Percentiles rank a stretch among this genome's conserved stretches.
Evolutionary conservation across 1,284 basidiomycete genomes (phyloP).

Genomic region (Boletus sp.): DNA sequence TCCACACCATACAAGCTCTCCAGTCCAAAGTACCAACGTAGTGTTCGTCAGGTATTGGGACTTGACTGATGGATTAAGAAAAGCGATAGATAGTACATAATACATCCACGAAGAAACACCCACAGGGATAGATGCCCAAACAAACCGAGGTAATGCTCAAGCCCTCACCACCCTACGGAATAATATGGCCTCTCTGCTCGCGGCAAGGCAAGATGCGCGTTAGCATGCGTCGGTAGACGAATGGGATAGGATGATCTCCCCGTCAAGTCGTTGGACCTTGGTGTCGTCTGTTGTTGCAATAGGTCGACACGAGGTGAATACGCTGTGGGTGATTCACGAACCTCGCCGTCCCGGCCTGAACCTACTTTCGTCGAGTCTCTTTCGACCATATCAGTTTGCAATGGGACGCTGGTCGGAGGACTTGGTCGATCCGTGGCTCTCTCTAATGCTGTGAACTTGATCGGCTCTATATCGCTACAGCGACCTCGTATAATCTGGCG

Average conservation of each 20-base stretch:
- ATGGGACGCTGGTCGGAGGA: constrained; percentile 4
- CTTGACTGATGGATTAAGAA: no score
- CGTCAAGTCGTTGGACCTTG: constrained; percentile 1
- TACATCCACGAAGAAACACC: no score
- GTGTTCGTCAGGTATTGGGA: no score
- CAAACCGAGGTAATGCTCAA: no score
- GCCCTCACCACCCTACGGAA: constrained; percentile 15
- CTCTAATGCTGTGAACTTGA: constrained; percentile 21
- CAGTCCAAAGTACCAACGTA: no score
- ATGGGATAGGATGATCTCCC: constrained; percentile 5
- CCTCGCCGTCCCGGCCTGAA: constrained; percentile 9
- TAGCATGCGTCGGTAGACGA: not conserved
- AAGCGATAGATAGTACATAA: no score
- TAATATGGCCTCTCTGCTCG: constrained; percentile 5
- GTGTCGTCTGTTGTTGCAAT: constrained; percentile 11
- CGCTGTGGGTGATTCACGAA: constrained; percentile 7
- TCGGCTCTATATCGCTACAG: constrained; percentile 47
- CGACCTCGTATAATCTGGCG: constrained; percentile 48
- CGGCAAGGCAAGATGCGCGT: no score
- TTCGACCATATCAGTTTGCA: constrained; percentile 7
- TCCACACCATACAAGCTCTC: no score
- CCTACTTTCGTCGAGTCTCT: not conserved
- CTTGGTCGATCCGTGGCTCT: constrained; percentile 4
- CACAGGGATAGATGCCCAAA: no score
- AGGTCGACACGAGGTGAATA: constrained; percentile 3